These are phyloP conservation scores for Saccharum spontaneum DNA, from an alignment of 176 grass and related monocot species.

Conservation along the genomic window DNA sequence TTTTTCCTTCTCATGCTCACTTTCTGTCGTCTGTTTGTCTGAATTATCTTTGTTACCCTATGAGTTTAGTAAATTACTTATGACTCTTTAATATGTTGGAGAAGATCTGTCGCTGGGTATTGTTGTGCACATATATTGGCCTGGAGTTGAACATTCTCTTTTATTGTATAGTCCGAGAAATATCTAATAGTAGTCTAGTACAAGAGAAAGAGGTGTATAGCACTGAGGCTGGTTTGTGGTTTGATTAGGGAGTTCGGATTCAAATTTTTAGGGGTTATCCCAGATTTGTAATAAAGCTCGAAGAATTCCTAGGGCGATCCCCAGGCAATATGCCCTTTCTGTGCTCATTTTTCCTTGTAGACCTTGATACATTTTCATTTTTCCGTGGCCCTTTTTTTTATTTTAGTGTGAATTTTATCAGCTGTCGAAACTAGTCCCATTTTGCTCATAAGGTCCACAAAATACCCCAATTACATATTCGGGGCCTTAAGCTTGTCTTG, in stretches of 20 bases:
- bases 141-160: not conserved
- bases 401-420: not conserved
- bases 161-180: not conserved
- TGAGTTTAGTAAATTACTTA: conserved; percentile 5
- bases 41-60: not conserved
- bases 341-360: not conserved
- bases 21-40: not conserved
- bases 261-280: not conserved
- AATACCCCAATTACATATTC: not conserved
- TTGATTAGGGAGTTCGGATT: not conserved
- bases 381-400: not conserved
- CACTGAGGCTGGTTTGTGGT: not conserved
- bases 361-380: not conserved
- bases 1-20: not conserved
- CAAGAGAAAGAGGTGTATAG: not conserved
- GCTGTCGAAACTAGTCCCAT: not conserved
- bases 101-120: not conserved
- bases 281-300: not conserved
- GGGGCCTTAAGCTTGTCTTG: not conserved
- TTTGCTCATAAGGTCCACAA: not conserved
- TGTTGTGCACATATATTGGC: not conserved
- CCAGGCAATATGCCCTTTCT: not conserved
- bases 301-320: no score
- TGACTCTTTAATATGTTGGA: not conserved
- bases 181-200: not conserved